Evolutionary conservation across 2,329 filamentous ascomycete species (phyloP).

Genomic region (Sporothrix globosa): DNA sequence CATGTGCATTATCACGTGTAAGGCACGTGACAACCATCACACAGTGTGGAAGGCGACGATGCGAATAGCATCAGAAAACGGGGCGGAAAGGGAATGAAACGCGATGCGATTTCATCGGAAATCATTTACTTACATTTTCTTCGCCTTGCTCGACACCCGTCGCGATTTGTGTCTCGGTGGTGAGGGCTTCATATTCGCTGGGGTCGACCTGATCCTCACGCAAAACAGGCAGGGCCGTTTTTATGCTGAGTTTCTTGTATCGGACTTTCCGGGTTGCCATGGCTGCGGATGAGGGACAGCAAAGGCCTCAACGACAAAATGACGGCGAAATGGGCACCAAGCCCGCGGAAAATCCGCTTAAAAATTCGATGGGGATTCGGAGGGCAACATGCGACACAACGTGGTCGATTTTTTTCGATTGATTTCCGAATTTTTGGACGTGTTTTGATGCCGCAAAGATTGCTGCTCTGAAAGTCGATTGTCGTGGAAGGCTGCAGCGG

Average conservation of each 20-base stretch:
- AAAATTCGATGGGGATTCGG: constrained; percentile 67
- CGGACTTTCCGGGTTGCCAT: constrained; percentile 72
- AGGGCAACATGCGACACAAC: constrained; percentile 57
- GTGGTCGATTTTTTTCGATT: constrained; percentile 59
- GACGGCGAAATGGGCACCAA: constrained; percentile 39
- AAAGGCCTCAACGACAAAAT: constrained; percentile 23
- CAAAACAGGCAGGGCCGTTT: constrained; percentile 83
- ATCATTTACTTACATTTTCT: constrained; percentile 78
- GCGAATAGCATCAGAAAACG: constrained; percentile 35
- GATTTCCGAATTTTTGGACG: constrained; percentile 53
- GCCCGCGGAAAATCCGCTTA: constrained; percentile 61
- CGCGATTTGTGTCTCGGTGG: constrained; percentile 82
- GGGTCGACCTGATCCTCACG: constrained; percentile 89
- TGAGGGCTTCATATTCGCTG: constrained; percentile 81
- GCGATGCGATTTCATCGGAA: constrained; percentile 31
- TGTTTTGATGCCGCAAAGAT: constrained; percentile 54
- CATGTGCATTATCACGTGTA: constrained; percentile 48
- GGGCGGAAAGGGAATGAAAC: constrained; percentile 35
- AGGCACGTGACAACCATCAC: constrained; percentile 48
- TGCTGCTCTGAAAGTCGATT: not conserved
- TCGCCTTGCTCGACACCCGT: constrained; percentile 97
- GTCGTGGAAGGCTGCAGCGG: constrained; percentile 6
- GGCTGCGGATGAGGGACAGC: constrained; percentile 42
- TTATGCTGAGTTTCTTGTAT: constrained; percentile 89
- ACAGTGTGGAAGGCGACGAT: constrained; percentile 4